Conservation (phyloP, 345 rosid genomes). For the Salix suchowensis region DNA sequence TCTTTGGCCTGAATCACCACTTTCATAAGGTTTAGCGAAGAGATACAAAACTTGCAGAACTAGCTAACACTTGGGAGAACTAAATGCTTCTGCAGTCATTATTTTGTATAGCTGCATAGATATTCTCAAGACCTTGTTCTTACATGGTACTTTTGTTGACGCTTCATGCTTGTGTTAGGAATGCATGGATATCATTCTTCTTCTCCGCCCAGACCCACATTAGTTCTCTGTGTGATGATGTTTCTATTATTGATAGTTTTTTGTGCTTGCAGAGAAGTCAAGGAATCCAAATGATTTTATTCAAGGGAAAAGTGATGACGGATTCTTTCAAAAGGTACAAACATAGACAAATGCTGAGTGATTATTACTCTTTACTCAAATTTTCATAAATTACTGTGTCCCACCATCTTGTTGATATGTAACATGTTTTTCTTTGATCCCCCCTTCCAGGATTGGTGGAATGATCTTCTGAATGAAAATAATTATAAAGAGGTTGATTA, state of each 20-base stretch:
- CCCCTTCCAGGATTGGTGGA: slow-evolving; percentile 85
- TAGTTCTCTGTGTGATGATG: neutral
- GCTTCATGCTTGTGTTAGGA: neutral
- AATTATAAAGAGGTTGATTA: slow-evolving; percentile 63
- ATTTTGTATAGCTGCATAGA: neutral
- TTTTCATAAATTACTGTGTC: neutral
- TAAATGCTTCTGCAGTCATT: neutral
- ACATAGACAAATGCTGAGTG: neutral
- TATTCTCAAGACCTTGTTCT: neutral
- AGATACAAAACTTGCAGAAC: neutral
- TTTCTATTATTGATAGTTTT: neutral
- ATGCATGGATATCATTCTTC: neutral
- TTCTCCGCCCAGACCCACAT: neutral
- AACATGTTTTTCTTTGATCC: neutral
- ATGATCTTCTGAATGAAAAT: slow-evolving; percentile 72
- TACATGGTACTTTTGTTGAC: neutral
- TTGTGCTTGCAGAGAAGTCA: slow-evolving; percentile 48
- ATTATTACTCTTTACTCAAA: neutral
- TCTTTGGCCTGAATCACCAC: neutral
- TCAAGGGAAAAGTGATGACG: slow-evolving; percentile 52
- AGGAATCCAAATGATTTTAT: slow-evolving; percentile 39
- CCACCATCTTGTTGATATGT: neutral
- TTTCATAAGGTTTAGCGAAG: neutral
- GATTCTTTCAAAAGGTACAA: slow-evolving; percentile 69
- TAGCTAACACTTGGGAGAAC: neutral